phyloP scores from a whole-genome alignment of 805 yeast species.

The Wickerhamiella dianesei region DNA sequence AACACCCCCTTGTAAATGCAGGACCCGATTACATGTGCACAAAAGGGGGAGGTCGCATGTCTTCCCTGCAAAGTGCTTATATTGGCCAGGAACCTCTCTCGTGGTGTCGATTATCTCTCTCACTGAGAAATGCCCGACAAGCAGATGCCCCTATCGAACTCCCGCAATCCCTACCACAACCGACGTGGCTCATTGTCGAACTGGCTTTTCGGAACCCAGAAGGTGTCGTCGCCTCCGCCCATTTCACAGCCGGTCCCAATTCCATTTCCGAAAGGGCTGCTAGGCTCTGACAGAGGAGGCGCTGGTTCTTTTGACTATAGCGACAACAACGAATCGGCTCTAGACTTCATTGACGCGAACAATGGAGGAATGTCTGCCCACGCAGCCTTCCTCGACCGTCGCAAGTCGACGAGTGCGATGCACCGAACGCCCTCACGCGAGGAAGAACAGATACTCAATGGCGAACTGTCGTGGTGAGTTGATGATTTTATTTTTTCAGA shows the following conservation, averaged over 20 bases:
- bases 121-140: neutral
- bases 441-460: constrained; percentile 26
- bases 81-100: too few relatives aligned
- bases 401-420: constrained; percentile 1
- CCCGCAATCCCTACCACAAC: neutral
- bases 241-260: too few relatives aligned
- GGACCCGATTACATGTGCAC: neutral
- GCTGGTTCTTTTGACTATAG: neutral
- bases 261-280: neutral
- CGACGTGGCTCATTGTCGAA: constrained; percentile 8
- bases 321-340: neutral
- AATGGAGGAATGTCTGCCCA: neutral
- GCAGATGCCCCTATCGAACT: neutral
- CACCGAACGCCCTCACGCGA: constrained; percentile 24
- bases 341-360: neutral
- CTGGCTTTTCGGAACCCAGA: constrained; percentile 10
- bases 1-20: neutral
- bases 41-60: too few relatives aligned
- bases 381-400: neutral
- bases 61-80: too few relatives aligned
- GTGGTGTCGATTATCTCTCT: neutral
- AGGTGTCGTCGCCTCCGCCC: too few relatives aligned
- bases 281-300: neutral
- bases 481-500: neutral
- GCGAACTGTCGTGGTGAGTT: constrained; percentile 20